These are phyloP conservation scores for Aegilops umbellulata DNA, from an alignment of 176 grass and related monocot species.

Conservation along the genomic window DNA sequence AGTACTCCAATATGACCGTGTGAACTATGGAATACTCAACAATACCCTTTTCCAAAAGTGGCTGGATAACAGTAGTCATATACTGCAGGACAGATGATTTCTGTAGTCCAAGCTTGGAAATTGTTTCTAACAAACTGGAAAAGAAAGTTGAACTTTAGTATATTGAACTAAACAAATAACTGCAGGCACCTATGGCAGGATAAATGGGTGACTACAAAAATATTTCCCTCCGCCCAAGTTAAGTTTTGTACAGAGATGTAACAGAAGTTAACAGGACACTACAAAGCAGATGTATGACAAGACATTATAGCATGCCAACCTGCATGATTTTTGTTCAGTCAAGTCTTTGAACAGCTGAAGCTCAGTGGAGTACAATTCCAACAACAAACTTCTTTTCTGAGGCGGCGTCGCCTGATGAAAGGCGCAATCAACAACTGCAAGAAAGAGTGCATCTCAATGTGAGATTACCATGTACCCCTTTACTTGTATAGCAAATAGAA, in stretches of 20 bases:
- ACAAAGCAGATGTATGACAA: not conserved
- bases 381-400: conserved; percentile 76
- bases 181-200: not conserved
- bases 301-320: conserved; percentile 35
- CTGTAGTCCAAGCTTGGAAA: conserved; percentile 85
- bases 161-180: not conserved
- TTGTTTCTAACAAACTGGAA: conserved; percentile 82
- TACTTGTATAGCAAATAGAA: conserved; percentile 13
- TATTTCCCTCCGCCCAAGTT: not conserved
- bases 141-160: conserved; percentile 7
- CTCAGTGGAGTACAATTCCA: conserved; percentile 93
- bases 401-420: conserved; percentile 54
- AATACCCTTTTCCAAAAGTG: conserved; percentile 85
- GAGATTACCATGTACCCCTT: not conserved
- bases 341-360: conserved; percentile 91
- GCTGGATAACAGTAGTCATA: conserved; percentile 68
- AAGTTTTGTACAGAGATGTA: not conserved
- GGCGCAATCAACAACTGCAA: conserved; percentile 82
- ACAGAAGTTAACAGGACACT: not conserved
- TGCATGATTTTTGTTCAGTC: conserved; percentile 55
- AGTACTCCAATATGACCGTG: conserved; percentile 71
- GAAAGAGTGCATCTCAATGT: conserved; percentile 17
- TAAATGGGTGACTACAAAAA: not conserved
- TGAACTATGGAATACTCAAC: conserved; percentile 85
- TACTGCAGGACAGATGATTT: conserved; percentile 76